Base-by-base conservation (phyloP, 805 yeast species). In the Schwanniomyces yamadae region DNA sequence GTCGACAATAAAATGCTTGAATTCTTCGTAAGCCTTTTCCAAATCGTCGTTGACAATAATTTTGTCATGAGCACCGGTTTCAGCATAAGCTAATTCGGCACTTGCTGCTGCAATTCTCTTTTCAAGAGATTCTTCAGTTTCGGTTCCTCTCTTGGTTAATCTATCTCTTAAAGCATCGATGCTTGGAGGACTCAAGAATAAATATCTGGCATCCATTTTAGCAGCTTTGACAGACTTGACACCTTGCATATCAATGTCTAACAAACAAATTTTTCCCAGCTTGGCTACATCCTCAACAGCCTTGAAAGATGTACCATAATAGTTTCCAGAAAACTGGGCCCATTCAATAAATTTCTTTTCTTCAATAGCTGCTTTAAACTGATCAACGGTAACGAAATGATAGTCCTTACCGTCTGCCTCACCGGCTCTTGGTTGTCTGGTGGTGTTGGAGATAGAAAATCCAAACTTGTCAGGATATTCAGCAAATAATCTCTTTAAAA, bases 161-260 rank as follows among this genome's bases (percentile, higher is more conserved):
- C 99, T 80, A 42, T 66, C 61, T 56, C 78, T 78, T 53, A 93
- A 76, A 36, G 73, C 78, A 36, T 87, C 96, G 47, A 89, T 67
- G 13, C 93, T 82, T 20, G 99, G 99, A 22, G 99, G 99, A 26
- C 96, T 83, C 43, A 93, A 61, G 57, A 93, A 93, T 49, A 93
- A 67, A 62, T 61, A 93, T 60, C 90, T 76, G 19, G 99, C 96
- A 50, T 86, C 79, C 52, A 93, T 73, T 48, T 78, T 77, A 12
- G 95, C 78, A 37, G 78, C 66, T 68, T 93, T 93, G 46, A 93
- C 96, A 17, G 88, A 75, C 67, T 85, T 83, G 53, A 93, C 99
- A 48, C 99, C 99, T 69, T 93, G 98, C 97, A 91, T 90, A 75
- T 93, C 99, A 48, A 93, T 93, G 65, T 93, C 99, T 57, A 93